Evolutionary conservation across 106 monocot species (phyloP), one percentile per base, ranked within the genome.

Genomic region (Acorus gramineus): DNA sequence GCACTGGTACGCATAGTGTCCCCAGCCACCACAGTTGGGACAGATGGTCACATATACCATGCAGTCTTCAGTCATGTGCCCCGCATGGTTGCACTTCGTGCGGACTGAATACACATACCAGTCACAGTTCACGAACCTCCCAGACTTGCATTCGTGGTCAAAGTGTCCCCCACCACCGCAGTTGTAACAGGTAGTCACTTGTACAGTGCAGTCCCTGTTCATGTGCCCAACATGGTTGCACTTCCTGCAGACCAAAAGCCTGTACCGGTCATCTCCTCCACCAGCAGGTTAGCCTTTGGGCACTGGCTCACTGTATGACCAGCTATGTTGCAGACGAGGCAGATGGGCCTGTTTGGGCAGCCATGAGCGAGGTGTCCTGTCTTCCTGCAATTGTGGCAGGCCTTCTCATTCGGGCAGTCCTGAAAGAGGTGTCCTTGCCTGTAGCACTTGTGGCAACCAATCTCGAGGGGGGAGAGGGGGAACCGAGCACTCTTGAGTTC

Each of bases 301-400:
- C 86, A 92, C 45, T 66, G 68, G 56, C 86, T 71, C 0, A 84
- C 86, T 5, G 87, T 71, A 67, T 92, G 91, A 8, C 91, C 86
- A 12, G 91, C 74, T 4, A 86, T 73, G 13, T 84, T 86, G 72
- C 91, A 92, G 8, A 86, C 55, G 14, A 86, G 84, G 84, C 91
- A 92, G 7, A 86, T 75, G 2, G 91, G 86, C 0, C 87, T 81
- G 5, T 86, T 87, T 4, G 65, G 71, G 73, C 91, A 92, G 3
- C 87, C 86, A 10, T 81, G 70, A 48, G 91, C 91, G n/a, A 92
- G 76, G 71, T 92, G 92, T 3, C 87, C 92, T 0, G 87, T 69
- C 50, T 84, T 77, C 45, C 82, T 77, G 61, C 92, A 92, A 55
- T 87, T 92, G 71, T 92, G 86, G 72, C 92, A 92, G 9, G 87